These are phyloP conservation scores for Tetrahymena thermophila DNA, from an alignment of 73 alveolate genomes.

Conservation along the genomic window DNA sequence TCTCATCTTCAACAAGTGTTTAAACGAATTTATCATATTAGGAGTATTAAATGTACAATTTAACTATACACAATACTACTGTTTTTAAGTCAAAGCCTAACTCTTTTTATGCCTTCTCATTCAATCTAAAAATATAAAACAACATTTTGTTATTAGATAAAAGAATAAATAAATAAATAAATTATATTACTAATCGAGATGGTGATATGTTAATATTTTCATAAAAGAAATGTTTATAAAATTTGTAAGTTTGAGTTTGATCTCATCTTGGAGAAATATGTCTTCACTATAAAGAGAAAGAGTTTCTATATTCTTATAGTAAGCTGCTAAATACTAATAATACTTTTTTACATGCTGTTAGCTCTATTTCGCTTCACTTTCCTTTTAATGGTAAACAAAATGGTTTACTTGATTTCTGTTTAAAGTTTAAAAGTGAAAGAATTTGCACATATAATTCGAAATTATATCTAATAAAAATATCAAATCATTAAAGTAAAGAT, in stretches of 20 bases:
- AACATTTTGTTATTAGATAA: neutral
- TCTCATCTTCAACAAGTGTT: neutral
- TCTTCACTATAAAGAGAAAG: neutral
- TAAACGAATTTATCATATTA: neutral
- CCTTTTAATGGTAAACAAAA: neutral
- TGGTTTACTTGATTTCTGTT: neutral
- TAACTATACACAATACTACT: neutral
- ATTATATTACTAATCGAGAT: neutral
- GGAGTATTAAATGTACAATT: neutral
- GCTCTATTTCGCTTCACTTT: neutral
- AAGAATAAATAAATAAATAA: neutral
- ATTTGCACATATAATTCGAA: neutral
- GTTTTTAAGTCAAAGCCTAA: neutral
- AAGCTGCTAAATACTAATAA: neutral
- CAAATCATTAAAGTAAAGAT: neutral
- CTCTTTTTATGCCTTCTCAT: neutral
- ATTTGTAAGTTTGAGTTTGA: neutral
- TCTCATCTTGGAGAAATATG: neutral
- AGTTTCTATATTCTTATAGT: neutral
- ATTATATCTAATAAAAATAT: neutral
- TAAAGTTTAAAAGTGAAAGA: neutral
- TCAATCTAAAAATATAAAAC: neutral
- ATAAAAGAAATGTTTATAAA: neutral
- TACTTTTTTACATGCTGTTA: neutral
- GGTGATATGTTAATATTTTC: neutral